These are phyloP conservation scores for Leptographium wingfieldii DNA, from an alignment of 2,329 filamentous ascomycete species.

Conservation along the genomic window DNA sequence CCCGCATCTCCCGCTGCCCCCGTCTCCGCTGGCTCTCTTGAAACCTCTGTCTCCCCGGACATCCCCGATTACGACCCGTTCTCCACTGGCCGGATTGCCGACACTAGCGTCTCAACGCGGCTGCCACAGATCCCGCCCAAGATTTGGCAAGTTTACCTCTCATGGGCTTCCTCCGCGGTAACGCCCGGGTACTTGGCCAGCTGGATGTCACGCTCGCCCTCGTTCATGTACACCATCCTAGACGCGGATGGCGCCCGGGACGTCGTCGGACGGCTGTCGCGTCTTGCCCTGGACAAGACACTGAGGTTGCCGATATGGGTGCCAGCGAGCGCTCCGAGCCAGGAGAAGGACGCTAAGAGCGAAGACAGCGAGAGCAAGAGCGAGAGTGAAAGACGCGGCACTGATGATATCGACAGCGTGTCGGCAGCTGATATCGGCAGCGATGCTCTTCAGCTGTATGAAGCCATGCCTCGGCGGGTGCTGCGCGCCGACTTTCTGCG, in stretches of 20 bases:
- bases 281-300: constrained; percentile 6
- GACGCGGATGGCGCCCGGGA: constrained; percentile 9
- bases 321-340: background rate
- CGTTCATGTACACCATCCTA: constrained; percentile 13
- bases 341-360: background rate
- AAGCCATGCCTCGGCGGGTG: constrained; percentile 10
- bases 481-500: constrained; percentile 16
- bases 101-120: background rate
- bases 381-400: background rate
- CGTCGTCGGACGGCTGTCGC: constrained; percentile 10
- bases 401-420: background rate
- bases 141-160: constrained; percentile 16
- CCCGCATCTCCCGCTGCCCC: background rate
- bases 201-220: constrained; percentile 12
- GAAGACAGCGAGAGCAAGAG: background rate
- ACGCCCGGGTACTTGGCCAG: constrained; percentile 3
- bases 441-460: constrained; percentile 10
- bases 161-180: constrained; percentile 6
- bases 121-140: constrained; percentile 14
- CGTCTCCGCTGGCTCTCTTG: background rate
- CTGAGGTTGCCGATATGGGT: background rate
- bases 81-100: background rate
- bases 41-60: background rate
- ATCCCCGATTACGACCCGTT: background rate
- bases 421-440: background rate